Percentiles rank a stretch among this genome's conserved stretches.
Conservation (phyloP, 495 filamentous ascomycete species). For the Penicillium mononematosum region DNA sequence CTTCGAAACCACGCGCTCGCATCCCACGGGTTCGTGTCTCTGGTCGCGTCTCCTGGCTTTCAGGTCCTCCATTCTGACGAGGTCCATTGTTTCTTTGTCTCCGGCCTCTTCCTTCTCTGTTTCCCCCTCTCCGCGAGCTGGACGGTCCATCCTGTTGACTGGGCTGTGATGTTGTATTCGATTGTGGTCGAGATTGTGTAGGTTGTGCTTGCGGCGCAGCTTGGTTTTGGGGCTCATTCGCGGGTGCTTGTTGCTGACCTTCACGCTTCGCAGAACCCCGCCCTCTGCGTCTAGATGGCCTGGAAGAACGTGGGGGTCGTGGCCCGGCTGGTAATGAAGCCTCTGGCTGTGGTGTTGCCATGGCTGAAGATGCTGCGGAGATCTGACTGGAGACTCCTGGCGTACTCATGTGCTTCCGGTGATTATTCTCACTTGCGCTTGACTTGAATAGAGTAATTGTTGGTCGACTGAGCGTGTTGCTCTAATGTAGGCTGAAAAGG, state of each 20-base stretch:
- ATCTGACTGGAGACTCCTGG: slow-evolving; percentile 1
- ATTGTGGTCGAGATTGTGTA: slow-evolving; percentile 12
- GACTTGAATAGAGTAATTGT: neutral
- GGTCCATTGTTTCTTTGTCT: slow-evolving; percentile 27
- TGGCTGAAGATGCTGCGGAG: slow-evolving; percentile 6
- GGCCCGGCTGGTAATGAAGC: slow-evolving; percentile 13
- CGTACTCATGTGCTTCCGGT: slow-evolving; percentile 5
- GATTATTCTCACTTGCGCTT: neutral
- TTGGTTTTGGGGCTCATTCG: neutral
- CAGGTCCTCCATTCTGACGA: slow-evolving; percentile 25
- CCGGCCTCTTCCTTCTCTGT: slow-evolving; percentile 40
- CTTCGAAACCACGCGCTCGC: slow-evolving; percentile 54
- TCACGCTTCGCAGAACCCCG: slow-evolving; percentile 34
- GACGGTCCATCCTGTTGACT: slow-evolving; percentile 14
- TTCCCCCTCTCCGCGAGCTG: slow-evolving; percentile 34
- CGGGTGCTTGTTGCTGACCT: slow-evolving; percentile 16
- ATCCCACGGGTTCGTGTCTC: slow-evolving; percentile 20
- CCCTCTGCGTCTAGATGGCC: slow-evolving; percentile 35
- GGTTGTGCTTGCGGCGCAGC: neutral
- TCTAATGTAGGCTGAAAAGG: neutral
- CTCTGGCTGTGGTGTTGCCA: slow-evolving; percentile 21
- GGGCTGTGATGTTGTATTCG: slow-evolving; percentile 13
- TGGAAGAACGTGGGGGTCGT: slow-evolving; percentile 27
- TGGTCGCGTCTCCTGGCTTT: slow-evolving; percentile 10
- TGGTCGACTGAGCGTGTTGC: neutral